phyloP scores from a whole-genome alignment of 1,284 basidiomycete species.

The Cutaneotrichosporon daszewskae region DNA sequence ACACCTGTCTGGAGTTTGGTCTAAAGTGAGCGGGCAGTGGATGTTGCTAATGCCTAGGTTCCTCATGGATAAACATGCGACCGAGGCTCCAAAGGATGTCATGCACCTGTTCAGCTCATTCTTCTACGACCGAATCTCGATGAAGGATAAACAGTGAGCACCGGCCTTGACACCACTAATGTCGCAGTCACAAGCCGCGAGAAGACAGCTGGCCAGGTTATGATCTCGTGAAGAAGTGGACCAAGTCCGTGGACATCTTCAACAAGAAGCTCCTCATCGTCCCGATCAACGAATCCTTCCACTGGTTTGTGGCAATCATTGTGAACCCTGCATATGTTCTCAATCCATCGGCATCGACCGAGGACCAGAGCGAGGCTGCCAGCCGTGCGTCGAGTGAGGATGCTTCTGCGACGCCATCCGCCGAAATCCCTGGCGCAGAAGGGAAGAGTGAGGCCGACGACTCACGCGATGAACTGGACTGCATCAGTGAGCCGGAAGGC shows the following conservation, averaged over 20 bases:
- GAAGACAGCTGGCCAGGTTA: slow-evolving; percentile 56
- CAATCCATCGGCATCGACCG: no score
- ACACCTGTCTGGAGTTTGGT: slow-evolving; percentile 92
- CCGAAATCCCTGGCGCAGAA: no score
- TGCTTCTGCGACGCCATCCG: no score
- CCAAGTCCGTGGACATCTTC: slow-evolving; percentile 74
- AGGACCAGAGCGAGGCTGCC: no score
- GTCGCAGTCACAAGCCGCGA: slow-evolving; percentile 11
- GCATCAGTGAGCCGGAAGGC: background rate
- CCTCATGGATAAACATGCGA: background rate
- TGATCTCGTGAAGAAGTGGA: slow-evolving; percentile 88
- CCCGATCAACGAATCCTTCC: slow-evolving; percentile 94
- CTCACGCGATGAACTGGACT: background rate
- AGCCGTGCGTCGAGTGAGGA: no score
- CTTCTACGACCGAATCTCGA: slow-evolving; percentile 90
- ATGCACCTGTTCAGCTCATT: slow-evolving; percentile 89
- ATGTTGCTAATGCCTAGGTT: slow-evolving; percentile 10
- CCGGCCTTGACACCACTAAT: slow-evolving; percentile 10
- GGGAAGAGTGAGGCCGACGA: background rate
- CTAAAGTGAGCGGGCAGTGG: slow-evolving; percentile 60
- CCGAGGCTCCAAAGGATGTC: background rate
- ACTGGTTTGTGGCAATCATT: slow-evolving; percentile 97
- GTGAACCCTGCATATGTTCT: slow-evolving; percentile 57
- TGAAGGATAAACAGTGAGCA: slow-evolving; percentile 55
- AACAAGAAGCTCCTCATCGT: slow-evolving; percentile 86